Evolutionary conservation across 1,284 basidiomycete genomes (phyloP).

Genomic region (Rhodotorula glutinis): DNA sequence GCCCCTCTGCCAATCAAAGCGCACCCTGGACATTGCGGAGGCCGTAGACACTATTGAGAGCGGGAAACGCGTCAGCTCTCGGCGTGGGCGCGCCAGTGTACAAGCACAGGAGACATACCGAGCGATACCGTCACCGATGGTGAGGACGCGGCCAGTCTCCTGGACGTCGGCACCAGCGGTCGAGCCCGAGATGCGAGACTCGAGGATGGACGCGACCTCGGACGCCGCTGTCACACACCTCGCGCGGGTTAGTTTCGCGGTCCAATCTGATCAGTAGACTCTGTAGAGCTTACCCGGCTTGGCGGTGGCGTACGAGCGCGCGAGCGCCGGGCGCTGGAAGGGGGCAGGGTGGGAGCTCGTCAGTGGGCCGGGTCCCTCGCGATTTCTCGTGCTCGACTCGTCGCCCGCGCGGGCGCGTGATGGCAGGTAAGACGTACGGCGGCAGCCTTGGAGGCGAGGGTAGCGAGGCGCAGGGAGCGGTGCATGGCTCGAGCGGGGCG

Average conservation of each 20-base stretch:
- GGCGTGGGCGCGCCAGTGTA: neutral
- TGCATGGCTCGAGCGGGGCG: conserved; percentile 24
- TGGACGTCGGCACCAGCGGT: conserved; percentile 88
- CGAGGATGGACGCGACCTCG: conserved; percentile 98
- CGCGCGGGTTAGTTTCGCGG: conserved; percentile 26
- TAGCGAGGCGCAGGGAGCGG: conserved; percentile 33
- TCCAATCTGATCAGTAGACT: neutral
- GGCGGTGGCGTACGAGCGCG: conserved; percentile 82
- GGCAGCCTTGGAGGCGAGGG: conserved; percentile 31
- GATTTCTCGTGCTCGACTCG: conserved; percentile 4
- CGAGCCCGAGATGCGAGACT: conserved; percentile 94
- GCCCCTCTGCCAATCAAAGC: conserved; percentile 33
- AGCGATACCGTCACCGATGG: conserved; percentile 99
- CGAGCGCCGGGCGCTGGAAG: conserved; percentile 32
- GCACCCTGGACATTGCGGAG: conserved; percentile 78
- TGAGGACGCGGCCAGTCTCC: conserved; percentile 97
- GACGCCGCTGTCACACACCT: conserved; percentile 80
- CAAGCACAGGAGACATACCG: conserved; percentile 48
- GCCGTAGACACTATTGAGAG: conserved; percentile 73
- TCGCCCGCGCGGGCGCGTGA: neutral
- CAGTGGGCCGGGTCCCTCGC: conserved; percentile 8
- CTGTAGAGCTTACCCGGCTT: conserved; percentile 76
- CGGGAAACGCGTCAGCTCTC: conserved; percentile 1
- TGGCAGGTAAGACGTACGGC: conserved; percentile 5
- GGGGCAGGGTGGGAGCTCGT: conserved; percentile 16